phyloP scores from a whole-genome alignment of 495 filamentous ascomycete species.

The Neurospora sp. region DNA sequence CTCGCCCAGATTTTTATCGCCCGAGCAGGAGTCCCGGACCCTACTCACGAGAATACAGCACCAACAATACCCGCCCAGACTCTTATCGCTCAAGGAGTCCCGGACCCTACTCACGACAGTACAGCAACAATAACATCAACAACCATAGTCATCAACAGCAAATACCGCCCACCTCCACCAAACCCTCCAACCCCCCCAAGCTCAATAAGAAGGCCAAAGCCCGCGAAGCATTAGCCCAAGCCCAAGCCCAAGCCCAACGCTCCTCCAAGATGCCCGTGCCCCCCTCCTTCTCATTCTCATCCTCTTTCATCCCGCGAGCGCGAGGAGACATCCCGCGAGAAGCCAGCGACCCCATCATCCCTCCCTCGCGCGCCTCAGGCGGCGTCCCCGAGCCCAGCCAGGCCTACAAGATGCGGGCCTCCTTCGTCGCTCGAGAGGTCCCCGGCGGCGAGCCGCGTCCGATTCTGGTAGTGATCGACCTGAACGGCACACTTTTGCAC shows the following conservation, averaged over 20 bases:
- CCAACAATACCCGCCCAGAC: not conserved
- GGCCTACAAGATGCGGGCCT: conserved; percentile 27
- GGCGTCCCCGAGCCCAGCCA: conserved; percentile 36
- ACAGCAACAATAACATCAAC: not conserved
- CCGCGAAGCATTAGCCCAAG: not conserved
- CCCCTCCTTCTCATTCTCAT: not conserved
- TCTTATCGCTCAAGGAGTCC: not conserved
- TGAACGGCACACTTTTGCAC: conserved; percentile 82
- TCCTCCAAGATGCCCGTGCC: not conserved
- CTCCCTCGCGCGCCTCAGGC: conserved; percentile 34
- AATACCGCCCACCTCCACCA: not conserved
- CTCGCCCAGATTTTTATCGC: not conserved
- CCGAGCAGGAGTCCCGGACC: not conserved
- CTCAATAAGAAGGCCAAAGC: not conserved
- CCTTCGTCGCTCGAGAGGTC: conserved; percentile 10
- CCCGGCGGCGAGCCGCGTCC: conserved; percentile 17
- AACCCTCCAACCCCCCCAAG: not conserved
- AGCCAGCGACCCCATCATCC: conserved; percentile 13
- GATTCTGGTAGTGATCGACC: conserved; percentile 75
- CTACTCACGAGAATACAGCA: not conserved
- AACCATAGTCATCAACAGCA: not conserved
- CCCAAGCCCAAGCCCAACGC: not conserved
- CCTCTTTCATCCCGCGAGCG: not conserved
- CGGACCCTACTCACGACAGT: not conserved
- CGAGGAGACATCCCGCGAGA: not conserved